Conservation (phyloP, 108 stramenopile species). For the Pseudonitzschia multiseries region DNA sequence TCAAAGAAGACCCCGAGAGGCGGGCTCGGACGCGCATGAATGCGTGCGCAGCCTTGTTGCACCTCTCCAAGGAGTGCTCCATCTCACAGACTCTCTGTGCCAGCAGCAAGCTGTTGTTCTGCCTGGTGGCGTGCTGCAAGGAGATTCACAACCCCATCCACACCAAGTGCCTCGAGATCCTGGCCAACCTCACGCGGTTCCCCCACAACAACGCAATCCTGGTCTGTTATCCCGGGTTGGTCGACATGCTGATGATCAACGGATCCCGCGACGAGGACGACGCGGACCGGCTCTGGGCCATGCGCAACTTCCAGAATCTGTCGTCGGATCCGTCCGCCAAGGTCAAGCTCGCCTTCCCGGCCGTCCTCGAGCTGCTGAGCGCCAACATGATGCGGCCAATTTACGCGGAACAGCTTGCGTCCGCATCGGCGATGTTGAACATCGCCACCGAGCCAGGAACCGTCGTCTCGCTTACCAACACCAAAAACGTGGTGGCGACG, state of each 20-base stretch:
- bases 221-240: conserved; percentile 47
- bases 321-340: conserved; percentile 69
- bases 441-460: conserved; percentile 81
- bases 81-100: conserved; percentile 46
- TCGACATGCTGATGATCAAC: conserved; percentile 48
- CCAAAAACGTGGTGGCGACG: conserved; percentile 79
- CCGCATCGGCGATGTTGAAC: conserved; percentile 73
- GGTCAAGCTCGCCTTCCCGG: conserved; percentile 44
- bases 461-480: conserved; percentile 77
- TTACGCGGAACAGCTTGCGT: conserved; percentile 66
- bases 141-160: conserved; percentile 64
- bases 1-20: conserved; percentile 32
- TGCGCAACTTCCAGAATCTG: conserved; percentile 74
- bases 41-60: conserved; percentile 79
- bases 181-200: conserved; percentile 76
- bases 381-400: conserved; percentile 61
- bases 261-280: conserved; percentile 31
- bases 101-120: conserved; percentile 45
- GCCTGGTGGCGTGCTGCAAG: conserved; percentile 42
- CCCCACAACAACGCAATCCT: conserved; percentile 60
- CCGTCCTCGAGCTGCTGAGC: conserved; percentile 58
- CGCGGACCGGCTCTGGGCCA: conserved; percentile 70
- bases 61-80: conserved; percentile 79
- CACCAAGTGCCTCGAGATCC: conserved; percentile 83
- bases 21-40: conserved; percentile 52